Evolutionary conservation across 495 filamentous ascomycete species (phyloP), one percentile per base, ranked within the genome.

Genomic region (Penicillium pulvis): DNA sequence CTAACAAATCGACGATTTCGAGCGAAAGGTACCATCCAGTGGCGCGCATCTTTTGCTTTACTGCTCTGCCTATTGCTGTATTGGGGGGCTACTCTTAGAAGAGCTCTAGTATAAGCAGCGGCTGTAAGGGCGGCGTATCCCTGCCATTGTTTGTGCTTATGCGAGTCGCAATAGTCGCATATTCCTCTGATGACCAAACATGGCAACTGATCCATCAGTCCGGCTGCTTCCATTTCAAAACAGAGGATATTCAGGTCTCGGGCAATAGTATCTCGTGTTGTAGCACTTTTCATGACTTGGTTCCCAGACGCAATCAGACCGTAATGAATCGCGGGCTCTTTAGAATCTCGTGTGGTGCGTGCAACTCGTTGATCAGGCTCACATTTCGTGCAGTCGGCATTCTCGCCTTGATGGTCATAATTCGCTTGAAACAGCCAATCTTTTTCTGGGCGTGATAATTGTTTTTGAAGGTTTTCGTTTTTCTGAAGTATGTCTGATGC

Each of bases 221-320:
- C 54, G 14, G 54, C 54, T 24, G 54, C 54, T 47, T 56, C 54
- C 54, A 56, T 56, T 44, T 56, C 54, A 19, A 56, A 56, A 23
- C 54, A 56, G 10, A 56, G 44, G 17, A 49, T 12, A 5, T 36
- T 17, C 3, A 16, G 2, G 19, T 41, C 7, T 26, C 9, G 6
- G 11, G 43, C 43, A 16, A 56, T 19, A 8, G 5, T 6, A 6
- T 78, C 75, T 59, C 75, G 59, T 11, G 45, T 58, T 6, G 14
- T 52, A n/a, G 60, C 66, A 63, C 72, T 43, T 49, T 70, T 73
- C 63, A 76, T 70, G 20, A 78, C 69, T 50, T 66, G 58, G 57
- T 76, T 72, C 8, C 63, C 72, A 36, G 70, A 76, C 42, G 71
- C 73, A 63, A 78, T 75, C 31, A 70, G 62, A 24, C 75, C 74